phyloP scores from a whole-genome alignment of 257 asterid genomes.

The Nyctanthes arbortristis region DNA sequence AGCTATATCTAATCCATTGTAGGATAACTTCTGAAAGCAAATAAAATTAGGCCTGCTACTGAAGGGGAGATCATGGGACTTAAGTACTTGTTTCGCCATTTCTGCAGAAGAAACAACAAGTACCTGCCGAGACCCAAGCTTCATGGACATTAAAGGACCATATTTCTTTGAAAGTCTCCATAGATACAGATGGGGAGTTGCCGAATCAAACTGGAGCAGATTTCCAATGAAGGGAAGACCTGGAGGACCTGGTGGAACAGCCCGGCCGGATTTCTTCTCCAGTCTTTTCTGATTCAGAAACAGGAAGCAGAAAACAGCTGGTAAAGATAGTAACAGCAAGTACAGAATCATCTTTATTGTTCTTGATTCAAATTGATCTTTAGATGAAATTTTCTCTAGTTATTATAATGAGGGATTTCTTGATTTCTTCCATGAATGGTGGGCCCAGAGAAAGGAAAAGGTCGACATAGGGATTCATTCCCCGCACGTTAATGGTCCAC shows the following conservation, averaged over 20 bases:
- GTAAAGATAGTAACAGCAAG: background rate
- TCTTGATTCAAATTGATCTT: background rate
- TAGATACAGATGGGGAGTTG: constrained; percentile 34
- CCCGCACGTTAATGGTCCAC: no score
- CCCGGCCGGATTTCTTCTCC: background rate
- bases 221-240: constrained; percentile 45
- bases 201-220: constrained; percentile 34
- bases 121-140: constrained; percentile 25
- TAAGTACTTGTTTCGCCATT: constrained; percentile 24
- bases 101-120: constrained; percentile 34
- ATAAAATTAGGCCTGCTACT: constrained; percentile 31
- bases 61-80: constrained; percentile 30
- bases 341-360: background rate
- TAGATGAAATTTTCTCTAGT: no score
- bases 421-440: no score
- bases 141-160: constrained; percentile 39
- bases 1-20: constrained; percentile 29
- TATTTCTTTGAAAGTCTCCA: constrained; percentile 21
- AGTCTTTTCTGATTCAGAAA: background rate
- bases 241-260: constrained; percentile 34
- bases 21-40: constrained; percentile 28
- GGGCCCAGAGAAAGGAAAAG: no score
- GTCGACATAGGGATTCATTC: no score
- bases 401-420: no score
- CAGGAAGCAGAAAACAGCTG: constrained; percentile 15